phyloP scores from a whole-genome alignment of 345 rosid species.

The Trapa incisa region DNA sequence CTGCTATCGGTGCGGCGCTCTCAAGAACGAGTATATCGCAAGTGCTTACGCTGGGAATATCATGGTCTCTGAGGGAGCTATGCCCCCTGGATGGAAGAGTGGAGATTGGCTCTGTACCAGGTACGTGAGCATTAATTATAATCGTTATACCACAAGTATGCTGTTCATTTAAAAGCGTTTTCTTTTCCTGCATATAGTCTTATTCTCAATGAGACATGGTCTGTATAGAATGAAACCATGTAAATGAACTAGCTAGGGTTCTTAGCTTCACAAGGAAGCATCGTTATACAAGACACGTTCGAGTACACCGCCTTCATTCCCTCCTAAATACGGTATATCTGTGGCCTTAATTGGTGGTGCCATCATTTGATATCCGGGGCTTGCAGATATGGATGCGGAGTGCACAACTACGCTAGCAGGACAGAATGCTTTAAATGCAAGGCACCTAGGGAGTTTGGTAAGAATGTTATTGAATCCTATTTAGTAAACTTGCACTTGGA shows the following conservation, averaged over 20 bases:
- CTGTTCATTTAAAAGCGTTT: too few species aligned
- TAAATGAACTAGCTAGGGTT: too few species aligned
- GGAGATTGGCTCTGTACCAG: slow-evolving; percentile 94
- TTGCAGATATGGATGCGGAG: slow-evolving; percentile 40
- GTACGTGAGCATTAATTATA: slow-evolving; percentile 13
- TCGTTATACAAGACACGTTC: not conserved
- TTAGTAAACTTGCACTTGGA: too few species aligned
- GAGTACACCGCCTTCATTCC: not conserved
- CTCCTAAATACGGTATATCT: not conserved
- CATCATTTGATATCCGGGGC: too few species aligned
- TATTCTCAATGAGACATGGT: too few species aligned
- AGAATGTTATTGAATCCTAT: slow-evolving; percentile 1
- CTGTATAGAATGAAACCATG: too few species aligned
- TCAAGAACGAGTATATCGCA: slow-evolving; percentile 25
- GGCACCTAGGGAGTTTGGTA: slow-evolving; percentile 56
- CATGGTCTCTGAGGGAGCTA: slow-evolving; percentile 23
- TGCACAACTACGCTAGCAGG: slow-evolving; percentile 90
- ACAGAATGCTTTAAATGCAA: slow-evolving; percentile 79
- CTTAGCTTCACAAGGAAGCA: too few species aligned
- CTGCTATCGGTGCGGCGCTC: slow-evolving; percentile 61
- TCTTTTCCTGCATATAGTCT: too few species aligned
- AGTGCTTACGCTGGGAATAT: slow-evolving; percentile 7
- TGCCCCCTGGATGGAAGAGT: slow-evolving; percentile 77
- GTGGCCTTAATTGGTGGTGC: not conserved
- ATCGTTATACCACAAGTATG: too few species aligned